phyloP scores from a whole-genome alignment of 2,329 filamentous ascomycete species.

The Aspergillus neotritici region DNA sequence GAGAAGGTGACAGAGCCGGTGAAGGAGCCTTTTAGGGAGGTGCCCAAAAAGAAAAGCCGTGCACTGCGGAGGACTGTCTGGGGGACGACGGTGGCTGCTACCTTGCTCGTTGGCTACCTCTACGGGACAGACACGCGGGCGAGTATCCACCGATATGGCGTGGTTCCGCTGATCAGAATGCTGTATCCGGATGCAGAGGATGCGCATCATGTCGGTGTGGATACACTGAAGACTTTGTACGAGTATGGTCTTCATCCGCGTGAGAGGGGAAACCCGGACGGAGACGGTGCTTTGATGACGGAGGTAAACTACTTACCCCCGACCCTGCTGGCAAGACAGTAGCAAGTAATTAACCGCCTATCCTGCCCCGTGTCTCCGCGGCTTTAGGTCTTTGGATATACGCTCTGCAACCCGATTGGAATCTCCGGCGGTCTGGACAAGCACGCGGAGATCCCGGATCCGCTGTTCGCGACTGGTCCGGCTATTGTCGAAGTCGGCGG shows the following conservation, averaged over 20 bases:
- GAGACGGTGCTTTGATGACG: constrained; percentile 49
- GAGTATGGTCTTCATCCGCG: constrained; percentile 70
- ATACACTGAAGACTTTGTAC: constrained; percentile 66
- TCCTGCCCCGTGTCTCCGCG: background rate
- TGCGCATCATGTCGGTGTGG: constrained; percentile 77
- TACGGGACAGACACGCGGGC: constrained; percentile 72
- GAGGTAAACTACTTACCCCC: constrained; percentile 33
- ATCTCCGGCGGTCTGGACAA: constrained; percentile 97
- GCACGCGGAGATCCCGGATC: constrained; percentile 79
- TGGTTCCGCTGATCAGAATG: constrained; percentile 45
- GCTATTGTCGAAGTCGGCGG: constrained; percentile 89
- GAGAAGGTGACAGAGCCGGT: constrained; percentile 8
- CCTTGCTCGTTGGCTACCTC: constrained; percentile 51
- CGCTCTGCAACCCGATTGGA: constrained; percentile 77
- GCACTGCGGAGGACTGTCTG: constrained; percentile 26
- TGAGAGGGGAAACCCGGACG: constrained; percentile 63
- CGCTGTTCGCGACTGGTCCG: constrained; percentile 77
- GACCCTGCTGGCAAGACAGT: background rate
- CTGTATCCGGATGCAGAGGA: constrained; percentile 60
- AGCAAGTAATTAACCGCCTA: too few relatives aligned
- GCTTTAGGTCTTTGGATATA: constrained; percentile 64
- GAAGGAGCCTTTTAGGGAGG: constrained; percentile 16
- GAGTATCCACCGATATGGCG: constrained; percentile 61
- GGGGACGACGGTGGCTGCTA: constrained; percentile 50
- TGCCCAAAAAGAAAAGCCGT: constrained; percentile 26